Evolutionary conservation across 331 rosid genomes (phyloP).

Genomic region (Rosa hybrid): DNA sequence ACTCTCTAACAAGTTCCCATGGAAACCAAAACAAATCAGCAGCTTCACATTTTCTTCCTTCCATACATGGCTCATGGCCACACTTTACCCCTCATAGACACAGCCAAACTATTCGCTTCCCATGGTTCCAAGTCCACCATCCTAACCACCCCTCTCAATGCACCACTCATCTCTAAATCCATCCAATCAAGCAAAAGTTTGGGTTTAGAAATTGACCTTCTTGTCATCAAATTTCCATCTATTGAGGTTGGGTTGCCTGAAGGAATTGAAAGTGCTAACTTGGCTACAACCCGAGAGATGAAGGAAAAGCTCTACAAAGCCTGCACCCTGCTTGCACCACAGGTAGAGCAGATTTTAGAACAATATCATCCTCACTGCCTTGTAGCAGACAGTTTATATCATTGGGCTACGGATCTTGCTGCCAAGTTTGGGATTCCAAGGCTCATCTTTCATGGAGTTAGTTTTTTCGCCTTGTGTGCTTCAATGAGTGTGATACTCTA

Average conservation of each 20-base stretch:
- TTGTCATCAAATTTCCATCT: conserved; percentile 21
- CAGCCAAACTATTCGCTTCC: conserved; percentile 25
- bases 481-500: conserved; percentile 14
- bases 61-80: conserved; percentile 37
- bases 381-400: conserved; percentile 34
- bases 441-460: conserved; percentile 38
- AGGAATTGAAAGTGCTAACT: conserved; percentile 17
- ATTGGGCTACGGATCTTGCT: conserved; percentile 47
- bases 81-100: conserved; percentile 21
- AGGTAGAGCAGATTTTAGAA: conserved; percentile 24
- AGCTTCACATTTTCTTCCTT: conserved; percentile 27
- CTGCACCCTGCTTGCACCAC: neutral
- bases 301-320: conserved; percentile 3
- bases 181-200: neutral
- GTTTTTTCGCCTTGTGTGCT: conserved; percentile 41
- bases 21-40: neutral
- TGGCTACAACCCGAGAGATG: neutral
- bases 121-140: conserved; percentile 25
- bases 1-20: neutral
- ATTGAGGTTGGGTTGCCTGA: conserved; percentile 22
- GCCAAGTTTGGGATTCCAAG: conserved; percentile 46
- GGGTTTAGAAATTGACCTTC: neutral
- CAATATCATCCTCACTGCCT: conserved; percentile 38
- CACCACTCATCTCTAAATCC: conserved; percentile 7
- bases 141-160: conserved; percentile 11